Percentiles rank a stretch among this genome's conserved stretches.
These are phyloP conservation scores for Colletotrichum sp. DNA, from an alignment of 2,329 filamentous ascomycete genomes.

Conservation along the genomic window DNA sequence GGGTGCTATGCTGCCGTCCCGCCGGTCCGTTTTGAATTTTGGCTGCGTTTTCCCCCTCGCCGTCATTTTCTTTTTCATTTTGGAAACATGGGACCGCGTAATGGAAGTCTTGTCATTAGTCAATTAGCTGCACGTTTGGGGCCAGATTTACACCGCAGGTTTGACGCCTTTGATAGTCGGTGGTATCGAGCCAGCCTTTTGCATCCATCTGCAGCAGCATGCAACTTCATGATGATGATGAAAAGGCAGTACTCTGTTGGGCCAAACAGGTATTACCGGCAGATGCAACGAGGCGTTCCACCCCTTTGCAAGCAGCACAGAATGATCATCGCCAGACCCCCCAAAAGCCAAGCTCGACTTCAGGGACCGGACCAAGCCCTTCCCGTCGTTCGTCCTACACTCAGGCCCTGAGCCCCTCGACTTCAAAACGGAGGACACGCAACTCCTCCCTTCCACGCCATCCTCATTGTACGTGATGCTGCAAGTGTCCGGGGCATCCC, in stretches of 20 bases:
- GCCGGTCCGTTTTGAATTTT: background rate
- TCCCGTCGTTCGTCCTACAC: constrained; percentile 1
- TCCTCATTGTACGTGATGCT: constrained; percentile 1
- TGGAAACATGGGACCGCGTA: background rate
- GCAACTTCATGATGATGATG: background rate
- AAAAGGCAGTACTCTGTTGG: background rate
- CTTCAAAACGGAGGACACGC: constrained; percentile 15
- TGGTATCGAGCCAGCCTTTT: background rate
- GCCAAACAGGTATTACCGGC: background rate
- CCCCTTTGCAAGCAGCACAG: background rate
- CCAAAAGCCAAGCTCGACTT: background rate
- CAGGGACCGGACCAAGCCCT: constrained; percentile 4
- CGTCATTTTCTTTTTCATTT: background rate
- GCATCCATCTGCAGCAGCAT: background rate
- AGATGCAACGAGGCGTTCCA: background rate
- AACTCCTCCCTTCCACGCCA: background rate
- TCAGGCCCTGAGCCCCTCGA: background rate
- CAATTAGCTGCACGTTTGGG: background rate
- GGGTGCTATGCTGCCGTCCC: background rate
- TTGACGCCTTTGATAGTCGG: background rate
- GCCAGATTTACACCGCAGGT: background rate
- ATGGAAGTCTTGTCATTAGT: constrained; percentile 2
- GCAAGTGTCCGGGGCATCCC: constrained; percentile 6
- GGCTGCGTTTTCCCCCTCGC: background rate
- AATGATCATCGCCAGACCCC: background rate